Evolutionary conservation across 768 basidiomycete genomes (phyloP).

Genomic region (Stropharia rugosoannulata): DNA sequence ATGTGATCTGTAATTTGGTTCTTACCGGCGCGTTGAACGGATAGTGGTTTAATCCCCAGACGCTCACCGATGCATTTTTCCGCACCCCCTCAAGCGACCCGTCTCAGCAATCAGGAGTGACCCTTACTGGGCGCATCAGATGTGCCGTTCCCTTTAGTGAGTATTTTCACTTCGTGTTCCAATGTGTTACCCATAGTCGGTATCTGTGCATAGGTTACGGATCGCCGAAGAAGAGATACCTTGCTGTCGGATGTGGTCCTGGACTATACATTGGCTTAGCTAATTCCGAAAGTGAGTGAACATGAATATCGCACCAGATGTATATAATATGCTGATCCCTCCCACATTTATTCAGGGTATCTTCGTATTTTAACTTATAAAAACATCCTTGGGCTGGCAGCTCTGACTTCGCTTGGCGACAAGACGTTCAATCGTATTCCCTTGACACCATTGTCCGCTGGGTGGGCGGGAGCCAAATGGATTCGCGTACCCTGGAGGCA

Average conservation of each 20-base stretch:
- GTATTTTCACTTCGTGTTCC: slow-evolving; percentile 17
- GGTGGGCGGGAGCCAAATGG: slow-evolving; percentile 43
- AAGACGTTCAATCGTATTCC: slow-evolving; percentile 66
- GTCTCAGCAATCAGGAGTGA: slow-evolving; percentile 22
- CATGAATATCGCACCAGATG: not conserved
- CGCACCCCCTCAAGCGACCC: slow-evolving; percentile 40
- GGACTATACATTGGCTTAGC: slow-evolving; percentile 66
- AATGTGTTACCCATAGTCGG: not conserved
- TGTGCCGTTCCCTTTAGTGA: slow-evolving; percentile 68
- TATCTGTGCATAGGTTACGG: slow-evolving; percentile 37
- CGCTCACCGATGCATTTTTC: slow-evolving; percentile 63
- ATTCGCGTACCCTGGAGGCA: slow-evolving; percentile 42
- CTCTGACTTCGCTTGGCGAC: slow-evolving; percentile 42
- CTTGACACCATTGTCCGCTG: slow-evolving; percentile 68
- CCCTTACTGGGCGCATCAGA: slow-evolving; percentile 57
- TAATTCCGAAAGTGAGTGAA: slow-evolving; percentile 57
- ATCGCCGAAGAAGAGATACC: slow-evolving; percentile 42
- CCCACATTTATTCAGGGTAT: slow-evolving; percentile 42
- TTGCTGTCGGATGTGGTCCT: slow-evolving; percentile 64
- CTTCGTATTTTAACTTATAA: slow-evolving; percentile 51
- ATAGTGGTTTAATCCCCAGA: slow-evolving; percentile 68
- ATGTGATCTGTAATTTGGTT: not conserved
- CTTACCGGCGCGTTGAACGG: too few relatives aligned
- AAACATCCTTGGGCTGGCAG: slow-evolving; percentile 53
- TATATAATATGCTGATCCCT: not conserved